A percentile compares a stretch with the other conserved stretches of the same genome.
These are phyloP conservation scores for Haematococcus lacustris DNA, from an alignment of 139 green algal species.

Conservation along the genomic window DNA sequence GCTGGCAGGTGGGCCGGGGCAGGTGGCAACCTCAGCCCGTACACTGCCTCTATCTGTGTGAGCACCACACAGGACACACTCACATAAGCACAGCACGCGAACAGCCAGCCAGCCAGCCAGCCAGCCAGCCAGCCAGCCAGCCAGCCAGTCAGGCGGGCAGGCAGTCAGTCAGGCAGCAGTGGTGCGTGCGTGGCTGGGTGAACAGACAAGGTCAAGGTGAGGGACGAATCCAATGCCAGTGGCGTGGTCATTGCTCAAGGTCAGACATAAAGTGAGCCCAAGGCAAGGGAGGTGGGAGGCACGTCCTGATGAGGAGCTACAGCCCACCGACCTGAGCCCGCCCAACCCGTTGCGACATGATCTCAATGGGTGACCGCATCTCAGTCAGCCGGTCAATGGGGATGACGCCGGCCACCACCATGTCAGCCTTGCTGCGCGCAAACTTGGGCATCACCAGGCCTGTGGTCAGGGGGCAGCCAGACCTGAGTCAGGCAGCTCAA, in stretches of 20 bases:
- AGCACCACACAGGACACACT: background rate
- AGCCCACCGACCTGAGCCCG: constrained; percentile 36
- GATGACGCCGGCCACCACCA: constrained; percentile 94
- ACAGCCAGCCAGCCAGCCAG: background rate
- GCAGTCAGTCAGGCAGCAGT: background rate
- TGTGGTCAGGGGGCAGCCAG: too few relatives aligned
- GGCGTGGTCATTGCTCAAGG: background rate
- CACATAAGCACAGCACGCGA: background rate
- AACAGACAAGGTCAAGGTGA: background rate
- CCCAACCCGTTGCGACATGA: constrained; percentile 53
- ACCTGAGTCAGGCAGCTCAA: too few relatives aligned
- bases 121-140: background rate
- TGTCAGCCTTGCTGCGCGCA: constrained; percentile 80
- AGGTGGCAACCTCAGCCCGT: constrained; percentile 63
- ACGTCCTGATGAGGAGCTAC: too few relatives aligned
- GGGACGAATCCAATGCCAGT: background rate
- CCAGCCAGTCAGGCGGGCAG: background rate
- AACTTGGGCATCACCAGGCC: constrained; percentile 92
- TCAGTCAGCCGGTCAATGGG: constrained; percentile 95
- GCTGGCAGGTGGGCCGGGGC: constrained; percentile 8
- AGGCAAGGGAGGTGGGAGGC: too few relatives aligned
- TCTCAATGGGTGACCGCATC: constrained; percentile 63
- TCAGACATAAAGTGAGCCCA: too few relatives aligned
- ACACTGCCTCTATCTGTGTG: constrained; percentile 61
- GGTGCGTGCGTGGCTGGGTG: background rate